These are phyloP conservation scores for Aspergillus japonicus DNA, from an alignment of 2,329 filamentous ascomycete species.

Conservation along the genomic window DNA sequence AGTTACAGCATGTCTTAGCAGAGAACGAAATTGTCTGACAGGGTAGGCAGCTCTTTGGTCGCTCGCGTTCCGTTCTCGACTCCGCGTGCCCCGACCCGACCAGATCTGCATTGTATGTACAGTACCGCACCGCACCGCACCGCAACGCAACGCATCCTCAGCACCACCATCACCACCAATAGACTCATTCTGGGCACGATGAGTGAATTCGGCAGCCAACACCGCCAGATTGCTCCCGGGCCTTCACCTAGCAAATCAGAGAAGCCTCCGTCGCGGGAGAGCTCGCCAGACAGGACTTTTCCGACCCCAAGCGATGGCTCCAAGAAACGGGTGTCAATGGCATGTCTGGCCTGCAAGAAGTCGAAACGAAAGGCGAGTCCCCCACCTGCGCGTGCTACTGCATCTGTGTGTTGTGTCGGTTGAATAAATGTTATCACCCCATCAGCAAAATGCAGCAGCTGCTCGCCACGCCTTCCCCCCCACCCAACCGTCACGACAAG, in stretches of 20 bases:
- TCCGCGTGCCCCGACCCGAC: not conserved
- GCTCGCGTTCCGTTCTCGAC: not conserved
- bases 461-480: not conserved
- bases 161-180: not conserved
- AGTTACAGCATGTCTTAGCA: not conserved
- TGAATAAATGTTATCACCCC: not conserved
- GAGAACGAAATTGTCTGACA: too few relatives aligned
- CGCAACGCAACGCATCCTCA: not conserved
- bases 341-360: constrained; percentile 42
- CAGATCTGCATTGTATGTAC: too few relatives aligned
- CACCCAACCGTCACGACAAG: not conserved
- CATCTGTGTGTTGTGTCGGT: not conserved
- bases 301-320: constrained; percentile 15
- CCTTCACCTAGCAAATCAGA: constrained; percentile 22
- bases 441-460: not conserved
- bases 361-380: constrained; percentile 39
- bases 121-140: too few relatives aligned
- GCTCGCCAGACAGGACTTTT: constrained; percentile 11
- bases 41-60: not conserved
- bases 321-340: constrained; percentile 42
- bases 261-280: constrained; percentile 5
- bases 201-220: constrained; percentile 20
- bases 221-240: constrained; percentile 26
- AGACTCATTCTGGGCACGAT: constrained; percentile 13
- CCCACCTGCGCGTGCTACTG: not conserved